Evolutionary conservation across 176 grass and related monocot species (phyloP).

Genomic region (Sorghum bicolor): DNA sequence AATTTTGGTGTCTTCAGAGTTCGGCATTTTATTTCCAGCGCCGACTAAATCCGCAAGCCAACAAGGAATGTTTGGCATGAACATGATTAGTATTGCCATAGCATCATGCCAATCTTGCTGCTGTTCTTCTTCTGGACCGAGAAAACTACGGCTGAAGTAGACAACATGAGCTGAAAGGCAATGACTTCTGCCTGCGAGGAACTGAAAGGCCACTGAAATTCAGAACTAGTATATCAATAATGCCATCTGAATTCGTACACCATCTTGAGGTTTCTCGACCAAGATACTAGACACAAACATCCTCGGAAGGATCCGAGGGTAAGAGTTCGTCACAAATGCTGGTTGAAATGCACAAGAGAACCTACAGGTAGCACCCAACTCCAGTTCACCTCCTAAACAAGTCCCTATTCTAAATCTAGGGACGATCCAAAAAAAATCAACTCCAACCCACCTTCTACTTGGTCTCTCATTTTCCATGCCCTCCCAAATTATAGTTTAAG

Average conservation of each 20-base stretch:
- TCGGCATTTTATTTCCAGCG: not conserved
- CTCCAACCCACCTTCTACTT: no score
- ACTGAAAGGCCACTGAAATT: not conserved
- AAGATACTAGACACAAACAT: not conserved
- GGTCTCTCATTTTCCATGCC: no score
- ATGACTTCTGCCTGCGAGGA: not conserved
- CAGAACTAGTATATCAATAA: not conserved
- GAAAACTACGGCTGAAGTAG: not conserved
- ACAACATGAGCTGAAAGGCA: not conserved
- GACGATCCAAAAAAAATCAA: no score
- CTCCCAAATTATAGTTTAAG: no score
- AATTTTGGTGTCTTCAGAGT: not conserved
- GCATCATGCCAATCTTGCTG: not conserved
- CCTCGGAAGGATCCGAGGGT: not conserved
- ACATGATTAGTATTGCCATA: not conserved
- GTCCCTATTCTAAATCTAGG: no score
- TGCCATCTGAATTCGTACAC: not conserved
- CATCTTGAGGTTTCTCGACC: not conserved
- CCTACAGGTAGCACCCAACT: slow-evolving; percentile 25
- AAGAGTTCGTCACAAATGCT: not conserved
- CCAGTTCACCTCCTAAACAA: no score
- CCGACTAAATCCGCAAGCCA: slow-evolving; percentile 14
- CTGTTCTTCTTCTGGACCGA: not conserved
- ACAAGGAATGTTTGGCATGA: slow-evolving; percentile 27
- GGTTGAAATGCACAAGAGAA: not conserved